These are phyloP conservation scores for Mortierella sp. DNA, from an alignment of 371 early-diverging fungal genomes.

Conservation along the genomic window DNA sequence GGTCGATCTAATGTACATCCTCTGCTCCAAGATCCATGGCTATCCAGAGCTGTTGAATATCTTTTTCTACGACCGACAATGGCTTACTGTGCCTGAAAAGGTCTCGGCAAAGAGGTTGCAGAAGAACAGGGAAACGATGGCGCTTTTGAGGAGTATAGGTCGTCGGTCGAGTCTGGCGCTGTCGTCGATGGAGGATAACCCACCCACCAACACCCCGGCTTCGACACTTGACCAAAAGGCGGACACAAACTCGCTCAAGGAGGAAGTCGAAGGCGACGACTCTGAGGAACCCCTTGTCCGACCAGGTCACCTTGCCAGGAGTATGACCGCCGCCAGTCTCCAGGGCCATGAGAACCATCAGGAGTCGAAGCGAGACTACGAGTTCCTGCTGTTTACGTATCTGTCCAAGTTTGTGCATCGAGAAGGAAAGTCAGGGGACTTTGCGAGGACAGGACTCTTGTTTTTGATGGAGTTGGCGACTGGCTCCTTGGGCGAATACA, in stretches of 20 bases:
- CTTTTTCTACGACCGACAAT: conserved; percentile 89
- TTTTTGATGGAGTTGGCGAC: conserved; percentile 90
- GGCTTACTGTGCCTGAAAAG: conserved; percentile 64
- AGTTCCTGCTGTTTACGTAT: conserved; percentile 90
- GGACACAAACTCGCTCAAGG: background rate
- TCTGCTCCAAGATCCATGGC: conserved; percentile 93
- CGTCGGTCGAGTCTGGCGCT: conserved; percentile 27
- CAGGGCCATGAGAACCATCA: background rate
- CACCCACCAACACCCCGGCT: background rate
- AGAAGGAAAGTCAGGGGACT: conserved; percentile 91
- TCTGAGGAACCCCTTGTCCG: background rate
- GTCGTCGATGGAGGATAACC: conserved; percentile 1
- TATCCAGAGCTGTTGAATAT: conserved; percentile 90
- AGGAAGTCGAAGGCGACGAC: background rate
- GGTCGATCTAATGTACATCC: conserved; percentile 89
- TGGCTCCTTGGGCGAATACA: conserved; percentile 82
- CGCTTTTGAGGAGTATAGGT: conserved; percentile 28
- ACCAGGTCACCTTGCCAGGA: conserved; percentile 1
- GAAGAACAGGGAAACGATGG: conserved; percentile 53
- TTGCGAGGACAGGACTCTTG: conserved; percentile 91
- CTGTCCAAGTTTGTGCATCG: conserved; percentile 88
- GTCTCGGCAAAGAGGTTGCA: conserved; percentile 32
- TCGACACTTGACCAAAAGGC: conserved; percentile 1
- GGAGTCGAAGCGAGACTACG: conserved; percentile 71
- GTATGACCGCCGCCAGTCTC: conserved; percentile 4